Conservation (phyloP, 2,329 filamentous ascomycete species). For the Pseudocercospora fijiensis region DNA sequence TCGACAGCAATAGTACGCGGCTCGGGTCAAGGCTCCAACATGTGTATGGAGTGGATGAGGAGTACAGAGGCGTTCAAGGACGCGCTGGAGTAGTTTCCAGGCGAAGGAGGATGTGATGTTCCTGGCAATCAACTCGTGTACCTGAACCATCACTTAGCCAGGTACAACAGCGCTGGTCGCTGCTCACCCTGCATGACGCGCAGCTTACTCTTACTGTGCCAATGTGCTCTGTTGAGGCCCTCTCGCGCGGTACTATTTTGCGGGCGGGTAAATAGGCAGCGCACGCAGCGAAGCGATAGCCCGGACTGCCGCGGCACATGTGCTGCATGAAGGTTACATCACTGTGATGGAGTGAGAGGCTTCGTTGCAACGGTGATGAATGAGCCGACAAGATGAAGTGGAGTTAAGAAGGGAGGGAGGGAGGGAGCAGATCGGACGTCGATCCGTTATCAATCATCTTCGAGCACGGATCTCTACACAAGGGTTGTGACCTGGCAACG, state of each 20-base stretch:
- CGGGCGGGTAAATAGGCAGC: neutral
- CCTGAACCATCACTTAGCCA: conserved; percentile 12
- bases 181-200: conserved; percentile 1
- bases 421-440: neutral
- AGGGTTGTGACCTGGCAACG: too few species aligned
- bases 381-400: neutral
- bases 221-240: neutral
- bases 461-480: neutral
- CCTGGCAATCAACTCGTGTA: conserved; percentile 13
- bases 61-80: neutral
- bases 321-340: neutral
- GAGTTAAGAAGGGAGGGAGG: neutral
- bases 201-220: too few species aligned
- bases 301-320: neutral
- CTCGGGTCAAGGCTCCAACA: neutral
- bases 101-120: conserved; percentile 9
- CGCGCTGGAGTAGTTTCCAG: neutral
- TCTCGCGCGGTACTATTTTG: neutral
- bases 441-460: neutral
- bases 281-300: neutral
- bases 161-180: conserved; percentile 1
- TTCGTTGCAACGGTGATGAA: neutral
- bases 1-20: neutral
- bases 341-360: neutral
- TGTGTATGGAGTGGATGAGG: neutral